phyloP scores from a whole-genome alignment of 2,329 filamentous ascomycete species.

The Aspergillus proliferans region DNA sequence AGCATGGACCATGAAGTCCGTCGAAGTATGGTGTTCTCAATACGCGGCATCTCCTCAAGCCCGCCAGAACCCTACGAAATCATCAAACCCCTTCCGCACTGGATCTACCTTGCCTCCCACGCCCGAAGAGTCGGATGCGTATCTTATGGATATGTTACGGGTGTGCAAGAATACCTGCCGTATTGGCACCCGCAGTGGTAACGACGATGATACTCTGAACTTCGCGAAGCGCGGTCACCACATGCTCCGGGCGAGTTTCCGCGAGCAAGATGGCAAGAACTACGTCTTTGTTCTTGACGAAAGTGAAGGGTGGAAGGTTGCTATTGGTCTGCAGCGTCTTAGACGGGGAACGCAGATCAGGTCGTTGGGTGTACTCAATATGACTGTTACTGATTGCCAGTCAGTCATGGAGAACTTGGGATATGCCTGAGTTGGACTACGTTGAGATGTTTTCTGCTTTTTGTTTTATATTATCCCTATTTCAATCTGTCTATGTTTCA shows the following conservation, averaged over 20 bases:
- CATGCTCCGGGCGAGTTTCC: conserved; percentile 52
- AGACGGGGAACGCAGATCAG: conserved; percentile 52
- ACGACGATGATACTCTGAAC: conserved; percentile 12
- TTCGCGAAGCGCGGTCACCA: conserved; percentile 44
- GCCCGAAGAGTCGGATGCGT: conserved; percentile 62
- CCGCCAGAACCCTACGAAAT: conserved; percentile 22
- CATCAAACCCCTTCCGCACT: conserved; percentile 33
- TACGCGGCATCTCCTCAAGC: conserved; percentile 41
- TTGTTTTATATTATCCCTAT: background rate
- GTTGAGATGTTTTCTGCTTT: background rate
- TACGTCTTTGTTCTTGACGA: conserved; percentile 57
- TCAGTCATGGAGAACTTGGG: conserved; percentile 16
- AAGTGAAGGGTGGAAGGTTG: conserved; percentile 58
- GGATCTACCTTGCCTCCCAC: conserved; percentile 48
- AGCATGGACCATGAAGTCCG: conserved; percentile 89
- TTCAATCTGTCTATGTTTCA: background rate
- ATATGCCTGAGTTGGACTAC: conserved; percentile 2
- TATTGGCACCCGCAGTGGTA: conserved; percentile 29
- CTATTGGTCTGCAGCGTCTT: conserved; percentile 51
- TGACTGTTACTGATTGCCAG: conserved; percentile 13
- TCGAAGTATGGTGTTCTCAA: conserved; percentile 79
- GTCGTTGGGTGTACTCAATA: conserved; percentile 44
- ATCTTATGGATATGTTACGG: conserved; percentile 56
- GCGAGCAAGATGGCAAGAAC: conserved; percentile 55
- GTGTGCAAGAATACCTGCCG: conserved; percentile 61